Base-by-base conservation (phyloP, 768 basidiomycete species). In the Xerocomellus dryophilus region DNA sequence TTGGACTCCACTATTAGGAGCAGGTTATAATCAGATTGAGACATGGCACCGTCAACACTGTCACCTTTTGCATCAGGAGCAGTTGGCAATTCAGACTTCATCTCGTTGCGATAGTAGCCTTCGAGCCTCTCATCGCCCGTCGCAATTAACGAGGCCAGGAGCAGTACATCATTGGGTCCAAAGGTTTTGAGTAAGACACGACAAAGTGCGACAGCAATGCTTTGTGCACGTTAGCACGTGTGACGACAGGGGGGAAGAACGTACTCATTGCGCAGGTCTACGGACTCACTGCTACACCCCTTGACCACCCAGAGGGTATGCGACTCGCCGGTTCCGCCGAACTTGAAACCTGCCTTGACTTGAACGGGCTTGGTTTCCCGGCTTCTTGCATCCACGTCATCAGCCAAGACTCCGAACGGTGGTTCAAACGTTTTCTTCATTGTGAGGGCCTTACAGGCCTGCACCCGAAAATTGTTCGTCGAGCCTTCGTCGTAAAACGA, bases 141-240 rank as follows among this genome's bases (percentile, higher is more conserved):
- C 18, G 38, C 38, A 4, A 61, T 39, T 5, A 61, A 46, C 5
- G 54, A 58, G 5, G 59, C 47, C 11, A 61, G 32, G 32, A 62
- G 60, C 5, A 61, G 34, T 20, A 61, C 35, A 7, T 61, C 60
- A 43, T 49, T 39, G 7, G 43, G 60, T 25, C 40, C 40, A 23
- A 58, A 61, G 1, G 46, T 58, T 10, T 52, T 58, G 31, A 61
- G 60, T 11, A 61, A 35, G 15, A 39, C 43, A 3, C 45, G 46
- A 35, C 59, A 61, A 23, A 61, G 47, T 2, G 47, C 54, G 20
- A 61, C 43, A n/a, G 60, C 59, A 7, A 50, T 27, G 15, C 59
- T 61, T 42, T 3, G 14, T 7, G 23, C 1, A 52, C 5, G 11
- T 61, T 17, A 49, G 43, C 15, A 29, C 15, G 9, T 3, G 15